Base-by-base conservation (phyloP, 2,329 filamentous ascomycete species). In the Metarhizium robertsii region DNA sequence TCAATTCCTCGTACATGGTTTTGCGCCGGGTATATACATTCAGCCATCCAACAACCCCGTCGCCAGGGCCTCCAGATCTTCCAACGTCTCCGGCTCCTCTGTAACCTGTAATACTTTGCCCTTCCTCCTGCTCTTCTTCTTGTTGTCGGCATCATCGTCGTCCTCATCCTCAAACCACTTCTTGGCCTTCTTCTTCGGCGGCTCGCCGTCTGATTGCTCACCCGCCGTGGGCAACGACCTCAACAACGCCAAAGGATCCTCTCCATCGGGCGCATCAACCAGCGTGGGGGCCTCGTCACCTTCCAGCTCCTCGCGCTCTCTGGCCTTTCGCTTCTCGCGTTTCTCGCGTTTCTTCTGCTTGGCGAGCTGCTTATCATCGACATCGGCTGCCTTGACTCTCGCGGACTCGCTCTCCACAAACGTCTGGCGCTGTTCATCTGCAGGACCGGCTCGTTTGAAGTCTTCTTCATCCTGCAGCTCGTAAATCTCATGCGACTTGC, bases 401-500 rank as follows among this genome's bases (percentile, higher is more conserved):
- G 81, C 79, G 11, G 81, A 75, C 69, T 96, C 92, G 58, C 79
- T 79, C 50, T 88, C 85, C 68, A 97, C 75, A 75, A 96, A 99
- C 61, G 79, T 81, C 62, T 80, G 77, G 50, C 90, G 80, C 70
- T 95, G 90, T 51, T 81, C 81, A 61, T 91, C 87, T 2, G 89
- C 87, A 29, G 85, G 76, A 40, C 92, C 94, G 54, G 85, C 81
- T 43, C 81, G 79, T 59, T 77, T 78, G 79, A 97, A 99, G 61
- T 85, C 83, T 0, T 86, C 84, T 71, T 96, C 90, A 69, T 88
- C 83, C 67, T 92, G 87, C 61, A 99, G 84, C 69, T 95, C 88
- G 74, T 97, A 96, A 14, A 95, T 70, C 59, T 88, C 83, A 69
- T 94, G 91, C 3, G 91, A 79, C 59, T 88, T 85, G 62, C 92